Evolutionary conservation across 108 stramenopile genomes (phyloP).

Genomic region (Fragilaria radians): DNA sequence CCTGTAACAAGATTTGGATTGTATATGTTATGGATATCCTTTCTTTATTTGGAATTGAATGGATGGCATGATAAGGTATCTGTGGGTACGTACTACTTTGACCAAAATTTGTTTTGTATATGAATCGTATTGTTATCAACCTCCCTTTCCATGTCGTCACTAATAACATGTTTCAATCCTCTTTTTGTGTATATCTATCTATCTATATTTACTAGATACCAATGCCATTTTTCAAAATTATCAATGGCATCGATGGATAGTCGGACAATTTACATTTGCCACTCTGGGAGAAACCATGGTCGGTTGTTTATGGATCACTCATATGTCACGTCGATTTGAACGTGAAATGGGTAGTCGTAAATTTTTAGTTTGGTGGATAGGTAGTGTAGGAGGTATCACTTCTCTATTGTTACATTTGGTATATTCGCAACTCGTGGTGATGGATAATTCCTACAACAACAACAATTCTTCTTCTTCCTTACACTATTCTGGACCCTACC

Average conservation of each 20-base stretch:
- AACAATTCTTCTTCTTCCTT: neutral
- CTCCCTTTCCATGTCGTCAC: neutral
- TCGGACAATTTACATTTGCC: constrained; percentile 37
- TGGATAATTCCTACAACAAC: neutral
- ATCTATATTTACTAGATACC: constrained; percentile 9
- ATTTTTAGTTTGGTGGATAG: constrained; percentile 38
- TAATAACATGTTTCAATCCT: neutral
- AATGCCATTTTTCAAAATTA: constrained; percentile 26
- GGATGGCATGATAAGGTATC: neutral
- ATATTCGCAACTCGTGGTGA: constrained; percentile 23
- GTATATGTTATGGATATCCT: constrained; percentile 28
- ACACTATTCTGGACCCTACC: constrained; percentile 36
- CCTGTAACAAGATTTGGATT: constrained; percentile 49
- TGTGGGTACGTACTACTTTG: neutral
- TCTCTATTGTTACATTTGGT: constrained; percentile 16
- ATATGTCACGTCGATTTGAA: constrained; percentile 49
- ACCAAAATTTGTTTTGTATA: neutral
- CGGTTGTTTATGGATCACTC: constrained; percentile 38
- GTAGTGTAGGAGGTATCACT: constrained; percentile 19
- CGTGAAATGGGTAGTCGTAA: constrained; percentile 65
- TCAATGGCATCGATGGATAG: constrained; percentile 36
- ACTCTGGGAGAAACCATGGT: constrained; percentile 51
- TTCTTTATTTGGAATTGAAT: constrained; percentile 14
- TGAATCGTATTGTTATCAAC: constrained; percentile 1
- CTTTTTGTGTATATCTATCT: neutral